Conservation (phyloP, 2,329 filamentous ascomycete genomes). For the Immersiporthe knoxdaviesiana region DNA sequence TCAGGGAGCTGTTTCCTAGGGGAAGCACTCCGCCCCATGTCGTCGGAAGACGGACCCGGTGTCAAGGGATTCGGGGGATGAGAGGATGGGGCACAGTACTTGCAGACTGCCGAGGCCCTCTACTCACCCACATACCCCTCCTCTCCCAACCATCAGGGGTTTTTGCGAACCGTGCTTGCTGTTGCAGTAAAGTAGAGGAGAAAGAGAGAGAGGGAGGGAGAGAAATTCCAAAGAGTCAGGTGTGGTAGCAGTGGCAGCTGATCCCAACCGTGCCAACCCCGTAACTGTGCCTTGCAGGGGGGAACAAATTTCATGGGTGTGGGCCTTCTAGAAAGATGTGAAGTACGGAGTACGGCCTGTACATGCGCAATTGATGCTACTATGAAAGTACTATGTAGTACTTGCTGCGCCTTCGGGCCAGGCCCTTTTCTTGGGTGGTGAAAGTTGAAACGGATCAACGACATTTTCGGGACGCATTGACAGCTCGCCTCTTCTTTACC, state of each 20-base stretch:
- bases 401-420: not conserved
- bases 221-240: not conserved
- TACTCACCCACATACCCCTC: no score
- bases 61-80: conserved; percentile 17
- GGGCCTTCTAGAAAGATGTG: conserved; percentile 4
- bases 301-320: not conserved
- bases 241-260: not conserved
- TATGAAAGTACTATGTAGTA: not conserved
- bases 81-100: not conserved
- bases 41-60: conserved; percentile 24
- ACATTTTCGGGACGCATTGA: not conserved
- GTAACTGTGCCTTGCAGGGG: not conserved
- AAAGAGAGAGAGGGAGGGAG: no score
- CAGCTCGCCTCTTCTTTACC: not conserved
- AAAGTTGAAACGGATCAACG: conserved; percentile 1
- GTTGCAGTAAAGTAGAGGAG: not conserved
- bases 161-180: not conserved
- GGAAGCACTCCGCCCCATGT: conserved; percentile 18
- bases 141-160: not conserved
- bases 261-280: not conserved
- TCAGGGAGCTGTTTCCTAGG: conserved; percentile 16
- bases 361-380: no score
- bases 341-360: no score
- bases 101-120: conserved; percentile 6
- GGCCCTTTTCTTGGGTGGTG: not conserved